These are phyloP conservation scores for Botrytis tulipae DNA, from an alignment of 2,329 filamentous ascomycete species.

Conservation along the genomic window DNA sequence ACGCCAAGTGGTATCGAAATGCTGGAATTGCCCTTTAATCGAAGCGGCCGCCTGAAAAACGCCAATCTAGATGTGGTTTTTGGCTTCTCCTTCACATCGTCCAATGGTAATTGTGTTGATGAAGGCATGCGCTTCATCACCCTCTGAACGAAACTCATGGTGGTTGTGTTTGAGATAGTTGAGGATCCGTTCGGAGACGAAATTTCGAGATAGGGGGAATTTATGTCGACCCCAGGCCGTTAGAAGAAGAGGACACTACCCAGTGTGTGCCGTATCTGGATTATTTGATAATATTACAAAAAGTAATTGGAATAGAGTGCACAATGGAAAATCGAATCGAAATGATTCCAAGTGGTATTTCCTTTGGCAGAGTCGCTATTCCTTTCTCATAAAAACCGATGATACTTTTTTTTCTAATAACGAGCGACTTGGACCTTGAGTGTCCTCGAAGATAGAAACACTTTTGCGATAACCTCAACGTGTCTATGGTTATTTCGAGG, in stretches of 20 bases:
- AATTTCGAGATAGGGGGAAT: constrained; percentile 33
- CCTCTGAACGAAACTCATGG: constrained; percentile 54
- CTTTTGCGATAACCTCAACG: constrained; percentile 32
- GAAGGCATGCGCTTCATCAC: constrained; percentile 51
- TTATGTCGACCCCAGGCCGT: constrained; percentile 25
- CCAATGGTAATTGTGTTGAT: constrained; percentile 43
- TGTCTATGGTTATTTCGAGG: constrained; percentile 24
- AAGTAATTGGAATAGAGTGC: not conserved
- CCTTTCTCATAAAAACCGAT: constrained; percentile 1
- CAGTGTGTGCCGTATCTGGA: constrained; percentile 13
- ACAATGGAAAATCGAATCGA: not conserved
- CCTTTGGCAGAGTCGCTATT: constrained; percentile 16
- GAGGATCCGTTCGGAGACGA: constrained; percentile 26
- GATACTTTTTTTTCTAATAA: constrained; percentile 26
- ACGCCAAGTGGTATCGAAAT: constrained; percentile 90
- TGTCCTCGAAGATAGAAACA: constrained; percentile 34
- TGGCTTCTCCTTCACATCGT: constrained; percentile 48
- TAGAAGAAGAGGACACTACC: constrained; percentile 18
- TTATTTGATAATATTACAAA: constrained; percentile 12
- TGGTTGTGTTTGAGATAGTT: constrained; percentile 19
- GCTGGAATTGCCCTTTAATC: constrained; percentile 85
- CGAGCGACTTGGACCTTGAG: constrained; percentile 37
- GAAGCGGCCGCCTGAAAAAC: constrained; percentile 83
- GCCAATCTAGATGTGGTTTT: constrained; percentile 54
- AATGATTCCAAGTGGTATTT: not conserved